A percentile compares a stretch with the other conserved stretches of the same genome.
Evolutionary conservation across 2,329 filamentous ascomycete species (phyloP).

Genomic region (Cadophora sp.): DNA sequence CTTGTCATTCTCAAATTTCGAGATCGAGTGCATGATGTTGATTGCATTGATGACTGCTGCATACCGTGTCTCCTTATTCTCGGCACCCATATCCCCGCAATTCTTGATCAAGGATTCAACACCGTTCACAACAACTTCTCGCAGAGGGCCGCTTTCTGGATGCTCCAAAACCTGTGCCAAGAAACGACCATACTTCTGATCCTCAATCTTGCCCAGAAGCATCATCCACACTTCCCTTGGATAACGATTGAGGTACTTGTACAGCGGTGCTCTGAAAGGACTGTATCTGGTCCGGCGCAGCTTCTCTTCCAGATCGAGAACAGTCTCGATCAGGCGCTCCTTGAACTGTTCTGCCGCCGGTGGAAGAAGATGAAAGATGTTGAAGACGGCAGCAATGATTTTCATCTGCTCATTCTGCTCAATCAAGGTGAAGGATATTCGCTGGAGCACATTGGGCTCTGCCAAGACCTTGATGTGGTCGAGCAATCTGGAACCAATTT

Average conservation of each 20-base stretch:
- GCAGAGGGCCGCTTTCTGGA: constrained; percentile 74
- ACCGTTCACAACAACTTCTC: constrained; percentile 76
- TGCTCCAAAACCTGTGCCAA: constrained; percentile 86
- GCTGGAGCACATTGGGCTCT: constrained; percentile 79
- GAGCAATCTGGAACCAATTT: constrained; percentile 91
- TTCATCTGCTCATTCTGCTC: constrained; percentile 95
- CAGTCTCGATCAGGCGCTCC: constrained; percentile 85
- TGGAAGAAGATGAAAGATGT: constrained; percentile 96
- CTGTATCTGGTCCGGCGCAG: constrained; percentile 88
- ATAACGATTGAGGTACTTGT: constrained; percentile 93
- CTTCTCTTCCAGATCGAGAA: constrained; percentile 86
- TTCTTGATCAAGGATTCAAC: constrained; percentile 74
- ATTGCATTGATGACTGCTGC: constrained; percentile 84
- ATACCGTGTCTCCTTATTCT: constrained; percentile 72
- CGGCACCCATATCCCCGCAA: constrained; percentile 66
- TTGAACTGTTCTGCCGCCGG: constrained; percentile 90
- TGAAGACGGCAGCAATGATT: constrained; percentile 91
- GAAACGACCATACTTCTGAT: constrained; percentile 88
- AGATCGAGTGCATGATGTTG: constrained; percentile 82
- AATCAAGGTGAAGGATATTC: constrained; percentile 92
- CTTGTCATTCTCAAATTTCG: constrained; percentile 61
- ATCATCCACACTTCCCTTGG: constrained; percentile 85
- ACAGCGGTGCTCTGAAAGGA: constrained; percentile 87
- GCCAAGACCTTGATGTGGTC: constrained; percentile 94
- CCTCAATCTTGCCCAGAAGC: constrained; percentile 79